A percentile compares a stretch with the other conserved stretches of the same genome.
Evolutionary conservation across 2,329 filamentous ascomycete species (phyloP).

Genomic region (Metarhizium robertsii): DNA sequence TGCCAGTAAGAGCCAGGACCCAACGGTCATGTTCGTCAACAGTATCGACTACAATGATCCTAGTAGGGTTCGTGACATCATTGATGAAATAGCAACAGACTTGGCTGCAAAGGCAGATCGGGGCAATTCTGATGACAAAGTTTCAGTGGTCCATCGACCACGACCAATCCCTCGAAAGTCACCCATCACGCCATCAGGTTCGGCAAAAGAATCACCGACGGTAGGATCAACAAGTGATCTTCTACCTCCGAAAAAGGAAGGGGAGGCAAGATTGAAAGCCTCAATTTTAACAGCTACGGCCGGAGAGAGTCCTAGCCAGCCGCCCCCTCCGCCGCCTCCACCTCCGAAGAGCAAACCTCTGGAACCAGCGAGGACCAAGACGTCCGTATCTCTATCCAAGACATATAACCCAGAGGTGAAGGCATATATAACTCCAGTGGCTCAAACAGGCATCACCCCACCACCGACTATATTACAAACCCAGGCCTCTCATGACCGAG

Average conservation of each 20-base stretch:
- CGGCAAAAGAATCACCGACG: neutral
- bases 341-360: neutral
- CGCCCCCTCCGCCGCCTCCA: neutral
- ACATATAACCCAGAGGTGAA: neutral
- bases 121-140: conserved; percentile 3
- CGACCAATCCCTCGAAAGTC: conserved; percentile 44
- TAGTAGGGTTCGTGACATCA: conserved; percentile 9
- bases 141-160: conserved; percentile 43
- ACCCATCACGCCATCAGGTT: neutral
- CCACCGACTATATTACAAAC: neutral
- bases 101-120: neutral
- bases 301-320: neutral
- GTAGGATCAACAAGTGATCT: neutral
- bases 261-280: neutral
- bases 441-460: neutral
- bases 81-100: conserved; percentile 16
- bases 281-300: neutral
- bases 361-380: neutral
- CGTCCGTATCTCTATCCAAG: neutral
- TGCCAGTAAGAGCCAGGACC: conserved; percentile 17
- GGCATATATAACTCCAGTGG: neutral
- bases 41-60: conserved; percentile 47
- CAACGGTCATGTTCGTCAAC: conserved; percentile 47
- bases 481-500: neutral
- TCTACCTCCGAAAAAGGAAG: neutral